Percentiles rank a stretch among this genome's conserved stretches.
phyloP scores from a whole-genome alignment of 805 yeast species.

The Candida awuae region DNA sequence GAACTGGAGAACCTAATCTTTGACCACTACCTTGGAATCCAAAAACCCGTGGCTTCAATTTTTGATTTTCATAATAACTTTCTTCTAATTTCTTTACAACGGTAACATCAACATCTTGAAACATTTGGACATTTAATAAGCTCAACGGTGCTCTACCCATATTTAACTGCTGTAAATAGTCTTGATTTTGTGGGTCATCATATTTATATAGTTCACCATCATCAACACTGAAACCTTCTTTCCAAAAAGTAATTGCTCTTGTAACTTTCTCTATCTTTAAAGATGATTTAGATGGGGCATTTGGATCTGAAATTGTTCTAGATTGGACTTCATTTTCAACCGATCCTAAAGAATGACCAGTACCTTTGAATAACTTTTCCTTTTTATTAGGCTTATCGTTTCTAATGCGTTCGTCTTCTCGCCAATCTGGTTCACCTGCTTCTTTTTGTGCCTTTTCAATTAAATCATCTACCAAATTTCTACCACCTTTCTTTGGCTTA shows the following conservation, averaged over 20 bases:
- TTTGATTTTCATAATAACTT: constrained; percentile 52
- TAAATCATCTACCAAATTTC: constrained; percentile 44
- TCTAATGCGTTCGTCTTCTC: constrained; percentile 15
- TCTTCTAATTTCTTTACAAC: constrained; percentile 79
- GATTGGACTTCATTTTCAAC: constrained; percentile 32
- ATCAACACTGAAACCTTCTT: constrained; percentile 91
- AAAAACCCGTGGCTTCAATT: constrained; percentile 35
- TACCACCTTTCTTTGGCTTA: constrained; percentile 28
- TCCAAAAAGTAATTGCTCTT: constrained; percentile 90
- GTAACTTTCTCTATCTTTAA: constrained; percentile 42
- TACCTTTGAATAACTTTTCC: constrained; percentile 35
- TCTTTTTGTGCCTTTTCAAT: constrained; percentile 62
- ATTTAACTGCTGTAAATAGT: constrained; percentile 69
- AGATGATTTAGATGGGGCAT: constrained; percentile 4
- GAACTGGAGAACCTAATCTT: constrained; percentile 83
- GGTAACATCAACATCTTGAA: constrained; percentile 89
- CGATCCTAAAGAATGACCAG: constrained; percentile 47
- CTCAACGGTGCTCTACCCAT: constrained; percentile 88
- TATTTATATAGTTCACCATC: constrained; percentile 81
- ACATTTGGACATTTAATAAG: constrained; percentile 71
- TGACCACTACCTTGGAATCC: constrained; percentile 78
- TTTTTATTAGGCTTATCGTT: constrained; percentile 19
- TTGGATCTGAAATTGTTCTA: constrained; percentile 22
- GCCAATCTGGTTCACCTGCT: constrained; percentile 40
- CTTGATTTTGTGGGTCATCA: constrained; percentile 86